phyloP scores from a whole-genome alignment of 1,284 basidiomycete species.

The Rhodotorula sp. region DNA sequence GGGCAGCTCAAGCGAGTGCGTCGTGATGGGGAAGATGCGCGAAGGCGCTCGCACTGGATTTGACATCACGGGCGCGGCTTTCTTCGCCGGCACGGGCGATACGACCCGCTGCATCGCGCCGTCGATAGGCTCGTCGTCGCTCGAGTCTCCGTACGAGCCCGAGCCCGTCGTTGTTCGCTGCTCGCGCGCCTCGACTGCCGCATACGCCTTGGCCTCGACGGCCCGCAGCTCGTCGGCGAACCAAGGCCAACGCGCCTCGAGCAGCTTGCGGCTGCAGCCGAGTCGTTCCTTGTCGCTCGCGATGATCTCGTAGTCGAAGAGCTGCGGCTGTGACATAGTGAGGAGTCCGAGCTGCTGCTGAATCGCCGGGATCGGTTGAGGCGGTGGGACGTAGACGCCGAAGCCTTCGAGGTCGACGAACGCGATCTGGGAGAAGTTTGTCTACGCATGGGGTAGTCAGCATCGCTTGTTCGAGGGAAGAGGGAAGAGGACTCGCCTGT shows the following conservation, averaged over 20 bases:
- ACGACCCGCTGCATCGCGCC: slow-evolving; percentile 3
- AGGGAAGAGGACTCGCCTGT: background rate
- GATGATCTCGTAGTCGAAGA: slow-evolving; percentile 80
- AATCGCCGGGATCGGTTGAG: slow-evolving; percentile 56
- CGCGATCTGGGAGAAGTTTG: slow-evolving; percentile 87
- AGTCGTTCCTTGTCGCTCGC: slow-evolving; percentile 85
- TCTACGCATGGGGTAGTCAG: slow-evolving; percentile 40
- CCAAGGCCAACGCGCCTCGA: slow-evolving; percentile 92
- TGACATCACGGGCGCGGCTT: background rate
- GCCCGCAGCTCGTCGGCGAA: slow-evolving; percentile 66
- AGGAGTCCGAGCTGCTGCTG: slow-evolving; percentile 39
- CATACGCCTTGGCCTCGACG: slow-evolving; percentile 11
- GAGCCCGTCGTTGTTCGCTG: background rate
- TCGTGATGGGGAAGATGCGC: slow-evolving; percentile 49
- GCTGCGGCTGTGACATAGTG: slow-evolving; percentile 23
- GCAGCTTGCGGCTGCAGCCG: slow-evolving; percentile 72
- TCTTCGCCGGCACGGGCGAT: background rate
- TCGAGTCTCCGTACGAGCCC: slow-evolving; percentile 4
- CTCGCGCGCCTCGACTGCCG: slow-evolving; percentile 3
- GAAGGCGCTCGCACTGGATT: background rate
- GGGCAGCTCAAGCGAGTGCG: slow-evolving; percentile 75
- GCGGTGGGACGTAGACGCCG: slow-evolving; percentile 85
- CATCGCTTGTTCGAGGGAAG: background rate
- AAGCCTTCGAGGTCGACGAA: slow-evolving; percentile 88
- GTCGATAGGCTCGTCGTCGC: slow-evolving; percentile 29